Base-by-base conservation (phyloP, 768 basidiomycete genomes). In the Leccinum ochraceum region DNA sequence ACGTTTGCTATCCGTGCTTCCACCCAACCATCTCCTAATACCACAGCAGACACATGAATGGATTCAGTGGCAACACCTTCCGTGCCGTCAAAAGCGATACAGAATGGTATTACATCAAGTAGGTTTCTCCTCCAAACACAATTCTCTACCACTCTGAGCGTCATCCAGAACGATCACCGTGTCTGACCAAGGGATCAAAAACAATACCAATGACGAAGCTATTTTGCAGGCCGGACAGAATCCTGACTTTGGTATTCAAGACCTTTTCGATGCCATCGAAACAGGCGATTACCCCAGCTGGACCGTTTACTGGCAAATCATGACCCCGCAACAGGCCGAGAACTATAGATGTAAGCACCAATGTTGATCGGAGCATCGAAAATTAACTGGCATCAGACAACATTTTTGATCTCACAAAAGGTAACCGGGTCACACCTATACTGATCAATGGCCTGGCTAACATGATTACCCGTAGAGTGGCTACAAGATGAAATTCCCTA, bases 281-380 rank as follows among this genome's bases (percentile, higher is more conserved):
- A 75, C 77, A 30, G 79, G 79, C 13, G 71, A 79, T 8, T 84
- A 76, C 73, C 84, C 85, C 26, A 79, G 80, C 63, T 86, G 81
- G 81, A 84, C 84, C 54, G 66, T 86, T 17, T 84, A 82, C 63
- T 80, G 84, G 13, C 85, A 86, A 72, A 78, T 76, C 24, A 78
- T 86, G 77, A 80, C 81, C 1, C 72, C 80, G 9, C 64, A 80
- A 60, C 75, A 85, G 66, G 85, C 84, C 16, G 78, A 83, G 71
- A 77, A 77, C 42, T 80, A 77, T 69, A 76, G 74, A 67, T 66
- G 65, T 77, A 50, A 57, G 73, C 44, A 22, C 57, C 1, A 6
- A 26, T 32, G 22, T 57, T 53, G n/a, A 37, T 54, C 26, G 7
- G 28, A 37, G 52, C 57, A 13, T 28, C 37, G 16, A 36, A 55